Evolutionary conservation across 495 filamentous ascomycete species (phyloP).

Genomic region (Tuber calosporum): DNA sequence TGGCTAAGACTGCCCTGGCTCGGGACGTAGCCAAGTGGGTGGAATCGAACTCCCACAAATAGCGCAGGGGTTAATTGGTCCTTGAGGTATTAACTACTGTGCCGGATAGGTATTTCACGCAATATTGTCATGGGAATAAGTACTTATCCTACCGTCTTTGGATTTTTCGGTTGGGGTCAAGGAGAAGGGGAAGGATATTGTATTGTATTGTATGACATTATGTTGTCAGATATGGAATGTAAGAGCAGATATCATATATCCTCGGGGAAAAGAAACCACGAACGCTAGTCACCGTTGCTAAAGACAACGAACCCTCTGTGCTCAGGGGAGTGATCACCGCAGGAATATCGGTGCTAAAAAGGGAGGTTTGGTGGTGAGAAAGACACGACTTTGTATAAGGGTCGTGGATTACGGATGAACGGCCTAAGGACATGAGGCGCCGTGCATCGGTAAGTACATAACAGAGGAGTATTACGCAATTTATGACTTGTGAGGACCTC

Average conservation of each 20-base stretch:
- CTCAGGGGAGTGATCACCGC: background rate
- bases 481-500: background rate
- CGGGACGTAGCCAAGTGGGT: background rate
- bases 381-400: background rate
- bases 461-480: background rate
- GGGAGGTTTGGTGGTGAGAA: background rate
- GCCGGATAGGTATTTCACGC: background rate
- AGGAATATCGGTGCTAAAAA: background rate
- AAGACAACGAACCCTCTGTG: background rate
- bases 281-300: background rate
- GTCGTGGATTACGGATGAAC: background rate
- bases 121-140: background rate
- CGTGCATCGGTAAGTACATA: background rate
- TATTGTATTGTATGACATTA: background rate
- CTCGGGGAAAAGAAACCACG: background rate
- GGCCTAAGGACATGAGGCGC: background rate
- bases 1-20: background rate
- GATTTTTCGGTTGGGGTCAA: background rate
- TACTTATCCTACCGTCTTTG: background rate
- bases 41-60: too few relatives aligned
- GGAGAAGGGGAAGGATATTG: background rate
- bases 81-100: background rate
- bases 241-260: background rate
- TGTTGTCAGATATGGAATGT: background rate
- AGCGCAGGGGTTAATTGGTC: too few relatives aligned